Evolutionary conservation across 768 basidiomycete genomes (phyloP).

Genomic region (Lyophyllum decastes): DNA sequence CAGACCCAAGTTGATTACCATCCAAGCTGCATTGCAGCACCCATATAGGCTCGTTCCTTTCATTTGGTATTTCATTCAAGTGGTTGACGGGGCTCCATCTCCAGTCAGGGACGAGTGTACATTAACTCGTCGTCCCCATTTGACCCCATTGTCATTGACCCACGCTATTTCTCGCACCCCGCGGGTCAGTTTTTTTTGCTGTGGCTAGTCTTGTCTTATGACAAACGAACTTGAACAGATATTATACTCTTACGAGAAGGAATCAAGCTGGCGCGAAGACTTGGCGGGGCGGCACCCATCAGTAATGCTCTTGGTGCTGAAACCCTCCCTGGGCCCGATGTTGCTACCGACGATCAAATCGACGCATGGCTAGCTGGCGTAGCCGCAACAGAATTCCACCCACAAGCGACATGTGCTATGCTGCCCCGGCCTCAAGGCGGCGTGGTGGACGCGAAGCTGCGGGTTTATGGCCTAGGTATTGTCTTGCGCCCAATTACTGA

Average conservation of each 20-base stretch:
- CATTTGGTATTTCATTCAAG: not conserved
- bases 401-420: slow-evolving; percentile 59
- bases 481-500: too few species aligned
- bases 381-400: slow-evolving; percentile 61
- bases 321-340: slow-evolving; percentile 46
- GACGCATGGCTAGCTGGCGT: slow-evolving; percentile 48
- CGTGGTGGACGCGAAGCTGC: slow-evolving; percentile 56
- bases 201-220: not conserved
- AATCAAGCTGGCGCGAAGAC: slow-evolving; percentile 58
- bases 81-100: slow-evolving; percentile 1
- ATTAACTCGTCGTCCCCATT: slow-evolving; percentile 64
- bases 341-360: slow-evolving; percentile 57
- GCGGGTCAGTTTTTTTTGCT: slow-evolving; percentile 33
- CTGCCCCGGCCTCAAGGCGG: slow-evolving; percentile 54
- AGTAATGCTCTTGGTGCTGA: slow-evolving; percentile 44
- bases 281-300: slow-evolving; percentile 56
- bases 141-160: slow-evolving; percentile 63
- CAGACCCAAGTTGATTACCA: slow-evolving; percentile 37
- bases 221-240: slow-evolving; percentile 30
- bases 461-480: slow-evolving; percentile 52
- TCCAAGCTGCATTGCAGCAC: slow-evolving; percentile 71
- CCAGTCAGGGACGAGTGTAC: slow-evolving; percentile 57
- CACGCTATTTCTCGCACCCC: slow-evolving; percentile 59
- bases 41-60: slow-evolving; percentile 45
- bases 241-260: slow-evolving; percentile 54